Base-by-base conservation (phyloP, 441 rosid genomes). In the Flueggea neowawraea region DNA sequence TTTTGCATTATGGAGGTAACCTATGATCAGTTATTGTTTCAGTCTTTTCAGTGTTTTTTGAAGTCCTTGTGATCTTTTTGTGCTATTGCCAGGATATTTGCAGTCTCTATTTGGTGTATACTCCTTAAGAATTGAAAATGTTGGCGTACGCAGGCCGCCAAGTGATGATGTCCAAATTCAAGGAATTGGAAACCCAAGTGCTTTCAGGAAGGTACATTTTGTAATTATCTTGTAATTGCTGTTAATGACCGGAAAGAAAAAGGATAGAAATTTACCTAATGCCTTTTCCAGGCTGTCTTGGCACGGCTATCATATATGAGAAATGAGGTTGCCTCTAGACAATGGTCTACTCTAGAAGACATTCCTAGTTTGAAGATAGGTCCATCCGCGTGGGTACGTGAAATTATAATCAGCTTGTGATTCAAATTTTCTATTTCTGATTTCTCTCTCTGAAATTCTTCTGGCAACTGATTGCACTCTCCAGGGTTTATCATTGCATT, bases 61-160 rank as follows among this genome's bases (percentile, higher is more conserved):
- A 36, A 36, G 41, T 36, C 41, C 28, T 22, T 10, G 39, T 10
- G 28, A 12, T 22, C 59, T 65, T 11, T 17, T 16, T 51, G 60
- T 69, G 12, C 59, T 68, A 45, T 59, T 28, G 28, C 67, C 75
- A 87, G 95, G 91, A 59, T 87, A 80, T 69, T 67, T 85, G 86
- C 91, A 87, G 76, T 84, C 95, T 57, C 62, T 75, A 51, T 85
- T 83, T 74, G 95, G 95, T 69, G 82, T 87, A 7, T 81, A 75
- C 76, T 87, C 90, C 45, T 71, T 87, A 53, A 78, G 95, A 70
- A 85, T 87, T 68, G 95, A 87, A 82, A 85, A 85, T 69, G 71
- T 63, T 47, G 89, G 95, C 53, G 83, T 85, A 5, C 83, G 87
- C 64, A 78, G 87, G 75, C 86, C 89, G 16, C 79, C 87, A 0